These are phyloP conservation scores for Globisporangium nunn DNA, from an alignment of 352 stramenopile genomes.

Conservation along the genomic window DNA sequence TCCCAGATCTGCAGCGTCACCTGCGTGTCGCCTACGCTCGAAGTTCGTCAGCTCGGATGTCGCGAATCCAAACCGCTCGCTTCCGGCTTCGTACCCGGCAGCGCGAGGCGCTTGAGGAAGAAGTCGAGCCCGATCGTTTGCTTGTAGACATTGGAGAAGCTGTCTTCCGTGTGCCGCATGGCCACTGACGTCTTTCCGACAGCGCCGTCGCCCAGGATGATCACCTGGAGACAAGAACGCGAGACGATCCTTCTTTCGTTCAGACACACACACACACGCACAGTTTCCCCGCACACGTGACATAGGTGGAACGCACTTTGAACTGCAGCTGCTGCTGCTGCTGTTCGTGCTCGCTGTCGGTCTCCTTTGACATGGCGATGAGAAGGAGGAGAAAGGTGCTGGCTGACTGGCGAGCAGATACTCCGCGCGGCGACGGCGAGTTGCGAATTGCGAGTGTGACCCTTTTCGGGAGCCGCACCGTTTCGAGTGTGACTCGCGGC, in stretches of 20 bases:
- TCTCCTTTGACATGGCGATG: constrained; percentile 70
- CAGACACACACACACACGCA: too few species aligned
- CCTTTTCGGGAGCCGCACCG: not conserved
- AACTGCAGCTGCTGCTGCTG: constrained; percentile 84
- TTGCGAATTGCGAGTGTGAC: too few species aligned
- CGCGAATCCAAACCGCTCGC: too few species aligned
- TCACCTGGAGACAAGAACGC: constrained; percentile 49
- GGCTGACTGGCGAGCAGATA: not conserved
- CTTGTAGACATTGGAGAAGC: constrained; percentile 92
- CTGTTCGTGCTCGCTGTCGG: constrained; percentile 71
- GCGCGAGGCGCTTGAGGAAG: constrained; percentile 90
- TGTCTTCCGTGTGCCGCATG: constrained; percentile 88
- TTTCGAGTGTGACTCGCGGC: not conserved
- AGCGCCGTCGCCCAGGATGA: constrained; percentile 90
- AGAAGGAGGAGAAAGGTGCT: not conserved
- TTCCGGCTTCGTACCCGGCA: constrained; percentile 50
- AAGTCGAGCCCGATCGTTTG: constrained; percentile 95
- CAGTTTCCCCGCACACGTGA: not conserved
- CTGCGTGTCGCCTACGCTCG: constrained; percentile 67
- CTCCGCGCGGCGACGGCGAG: not conserved
- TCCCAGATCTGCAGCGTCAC: constrained; percentile 93
- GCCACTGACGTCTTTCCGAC: constrained; percentile 95
- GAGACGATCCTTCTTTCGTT: not conserved
- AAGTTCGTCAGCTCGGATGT: not conserved
- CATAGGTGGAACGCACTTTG: constrained; percentile 35